A percentile compares a stretch with the other conserved stretches of the same genome.
Evolutionary conservation across 306 rosid genomes (phyloP).

Genomic region (Vachellia collinsii): DNA sequence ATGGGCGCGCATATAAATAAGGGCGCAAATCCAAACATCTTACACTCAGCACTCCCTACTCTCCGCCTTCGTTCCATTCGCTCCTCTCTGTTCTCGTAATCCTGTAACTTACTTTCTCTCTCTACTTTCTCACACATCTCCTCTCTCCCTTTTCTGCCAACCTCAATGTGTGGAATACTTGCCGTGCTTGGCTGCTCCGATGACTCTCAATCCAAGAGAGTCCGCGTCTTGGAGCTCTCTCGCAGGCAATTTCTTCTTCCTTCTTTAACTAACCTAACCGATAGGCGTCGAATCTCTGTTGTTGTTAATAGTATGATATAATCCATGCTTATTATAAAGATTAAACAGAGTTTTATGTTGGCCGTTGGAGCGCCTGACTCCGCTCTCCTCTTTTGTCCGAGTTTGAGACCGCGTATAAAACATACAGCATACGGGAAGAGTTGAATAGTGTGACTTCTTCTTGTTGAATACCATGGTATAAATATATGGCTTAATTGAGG

Average conservation of each 20-base stretch:
- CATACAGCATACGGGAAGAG: too few species aligned
- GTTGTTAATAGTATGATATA: background rate
- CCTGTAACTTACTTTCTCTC: background rate
- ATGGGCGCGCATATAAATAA: slow-evolving; percentile 49
- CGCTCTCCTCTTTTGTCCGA: too few species aligned
- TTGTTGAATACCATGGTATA: too few species aligned
- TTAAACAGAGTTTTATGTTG: too few species aligned
- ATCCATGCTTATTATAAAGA: too few species aligned
- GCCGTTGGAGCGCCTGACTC: too few species aligned
- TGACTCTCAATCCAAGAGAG: slow-evolving; percentile 79
- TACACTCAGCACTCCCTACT: too few species aligned
- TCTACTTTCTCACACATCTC: too few species aligned
- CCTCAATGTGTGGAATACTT: slow-evolving; percentile 91
- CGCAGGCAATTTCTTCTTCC: slow-evolving; percentile 44
- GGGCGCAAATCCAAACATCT: slow-evolving; percentile 8
- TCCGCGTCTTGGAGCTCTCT: slow-evolving; percentile 79
- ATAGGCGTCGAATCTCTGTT: background rate
- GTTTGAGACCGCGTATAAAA: too few species aligned
- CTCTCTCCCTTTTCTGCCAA: too few species aligned
- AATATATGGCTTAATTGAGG: background rate
- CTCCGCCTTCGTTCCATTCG: background rate
- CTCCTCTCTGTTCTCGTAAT: background rate
- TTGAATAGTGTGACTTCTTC: too few species aligned
- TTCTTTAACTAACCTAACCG: background rate
- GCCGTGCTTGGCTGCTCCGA: slow-evolving; percentile 95